phyloP scores from a whole-genome alignment of 306 rosid genomes.

The Trifolium dubium region DNA sequence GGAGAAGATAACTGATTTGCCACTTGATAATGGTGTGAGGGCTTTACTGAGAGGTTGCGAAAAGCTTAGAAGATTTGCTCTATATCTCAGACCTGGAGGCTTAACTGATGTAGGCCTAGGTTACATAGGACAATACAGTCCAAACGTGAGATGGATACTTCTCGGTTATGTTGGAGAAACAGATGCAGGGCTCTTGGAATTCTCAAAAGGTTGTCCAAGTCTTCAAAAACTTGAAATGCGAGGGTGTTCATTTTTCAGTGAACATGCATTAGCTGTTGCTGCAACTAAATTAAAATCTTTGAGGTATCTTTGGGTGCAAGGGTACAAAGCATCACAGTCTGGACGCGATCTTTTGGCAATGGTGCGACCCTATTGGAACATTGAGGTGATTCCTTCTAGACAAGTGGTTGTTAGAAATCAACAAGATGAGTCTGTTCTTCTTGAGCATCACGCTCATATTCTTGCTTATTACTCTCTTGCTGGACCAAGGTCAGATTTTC shows the following conservation, averaged over 20 bases:
- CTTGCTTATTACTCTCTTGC: constrained; percentile 98
- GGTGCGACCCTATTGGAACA: constrained; percentile 90
- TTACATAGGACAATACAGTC: constrained; percentile 83
- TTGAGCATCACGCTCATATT: constrained; percentile 85
- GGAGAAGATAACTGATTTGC: constrained; percentile 75
- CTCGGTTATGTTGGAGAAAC: constrained; percentile 88
- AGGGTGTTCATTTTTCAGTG: constrained; percentile 94
- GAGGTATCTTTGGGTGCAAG: constrained; percentile 96
- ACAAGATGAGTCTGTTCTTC: constrained; percentile 29
- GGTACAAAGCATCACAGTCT: constrained; percentile 62
- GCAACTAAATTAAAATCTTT: constrained; percentile 69
- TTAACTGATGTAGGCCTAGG: constrained; percentile 79
- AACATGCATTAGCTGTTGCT: constrained; percentile 72
- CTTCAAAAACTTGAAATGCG: constrained; percentile 93
- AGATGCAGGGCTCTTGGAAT: constrained; percentile 78
- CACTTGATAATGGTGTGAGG: constrained; percentile 93
- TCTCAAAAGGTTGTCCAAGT: constrained; percentile 89
- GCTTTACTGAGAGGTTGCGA: constrained; percentile 82
- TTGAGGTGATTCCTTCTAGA: constrained; percentile 82
- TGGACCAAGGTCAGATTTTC: constrained; percentile 88
- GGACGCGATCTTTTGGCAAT: constrained; percentile 81
- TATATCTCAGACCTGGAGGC: constrained; percentile 86
- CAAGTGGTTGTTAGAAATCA: constrained; percentile 38
- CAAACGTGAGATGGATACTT: constrained; percentile 96
- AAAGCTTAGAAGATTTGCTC: constrained; percentile 85